Conservation (phyloP, 768 basidiomycete genomes). For the Rhizopogon vesiculosus region DNA sequence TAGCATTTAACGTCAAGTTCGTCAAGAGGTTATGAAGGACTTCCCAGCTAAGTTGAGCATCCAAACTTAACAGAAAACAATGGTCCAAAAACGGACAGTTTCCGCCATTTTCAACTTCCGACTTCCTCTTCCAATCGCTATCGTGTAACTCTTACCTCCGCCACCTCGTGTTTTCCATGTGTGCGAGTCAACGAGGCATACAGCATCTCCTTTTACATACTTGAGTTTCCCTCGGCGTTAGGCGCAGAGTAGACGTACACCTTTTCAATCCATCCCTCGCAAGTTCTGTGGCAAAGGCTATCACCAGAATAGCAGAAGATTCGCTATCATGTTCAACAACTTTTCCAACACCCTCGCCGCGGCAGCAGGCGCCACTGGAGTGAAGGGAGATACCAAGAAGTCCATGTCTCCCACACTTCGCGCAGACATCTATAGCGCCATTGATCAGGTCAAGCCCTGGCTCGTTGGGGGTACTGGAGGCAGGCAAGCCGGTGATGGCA, state of each 20-base stretch:
- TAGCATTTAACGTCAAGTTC: not conserved
- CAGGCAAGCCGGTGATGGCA: constrained; percentile 50
- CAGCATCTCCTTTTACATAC: constrained; percentile 13
- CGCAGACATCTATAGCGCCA: constrained; percentile 43
- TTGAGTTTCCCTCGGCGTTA: not conserved
- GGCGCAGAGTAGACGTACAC: not conserved
- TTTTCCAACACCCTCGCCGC: constrained; percentile 37
- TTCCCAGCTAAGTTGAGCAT: not conserved
- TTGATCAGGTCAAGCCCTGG: constrained; percentile 47
- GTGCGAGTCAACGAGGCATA: constrained; percentile 4
- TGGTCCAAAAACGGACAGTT: not conserved
- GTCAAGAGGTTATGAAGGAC: not conserved
- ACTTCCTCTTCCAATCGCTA: not conserved
- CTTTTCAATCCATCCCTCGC: not conserved
- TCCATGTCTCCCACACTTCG: constrained; percentile 46
- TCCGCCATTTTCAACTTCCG: not conserved
- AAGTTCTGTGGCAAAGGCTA: not conserved
- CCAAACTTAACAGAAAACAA: not conserved
- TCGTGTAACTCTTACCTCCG: not conserved
- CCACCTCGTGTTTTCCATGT: constrained; percentile 19
- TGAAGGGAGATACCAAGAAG: constrained; percentile 30
- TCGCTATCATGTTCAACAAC: constrained; percentile 41
- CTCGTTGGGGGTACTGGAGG: constrained; percentile 30
- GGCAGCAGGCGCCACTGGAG: constrained; percentile 17
- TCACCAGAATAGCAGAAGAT: constrained; percentile 1